Evolutionary conservation across 805 yeast species (phyloP).

Genomic region (Alloascoidea africana): DNA sequence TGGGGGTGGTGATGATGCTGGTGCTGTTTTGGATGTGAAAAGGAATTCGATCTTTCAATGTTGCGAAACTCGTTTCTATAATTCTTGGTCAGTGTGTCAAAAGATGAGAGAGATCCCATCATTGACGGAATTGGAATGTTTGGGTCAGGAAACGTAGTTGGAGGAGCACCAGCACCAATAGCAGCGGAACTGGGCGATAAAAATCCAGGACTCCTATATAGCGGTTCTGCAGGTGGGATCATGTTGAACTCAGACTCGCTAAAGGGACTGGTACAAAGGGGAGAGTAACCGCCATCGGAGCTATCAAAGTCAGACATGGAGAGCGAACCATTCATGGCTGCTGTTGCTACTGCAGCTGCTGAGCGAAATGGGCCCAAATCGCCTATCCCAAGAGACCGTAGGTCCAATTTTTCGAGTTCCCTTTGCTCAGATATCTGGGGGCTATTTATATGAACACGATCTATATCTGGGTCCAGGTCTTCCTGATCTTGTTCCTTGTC

Average conservation of each 20-base stretch:
- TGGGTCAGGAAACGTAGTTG: too few relatives aligned
- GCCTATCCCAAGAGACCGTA: too few relatives aligned
- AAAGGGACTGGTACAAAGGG: slow-evolving; percentile 6
- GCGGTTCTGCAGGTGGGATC: too few relatives aligned
- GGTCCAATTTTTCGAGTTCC: background rate
- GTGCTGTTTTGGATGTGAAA: too few relatives aligned
- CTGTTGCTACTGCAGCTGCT: slow-evolving; percentile 17
- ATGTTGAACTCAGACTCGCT: slow-evolving; percentile 6
- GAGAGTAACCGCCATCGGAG: slow-evolving; percentile 4
- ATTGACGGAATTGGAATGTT: too few relatives aligned
- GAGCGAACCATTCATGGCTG: slow-evolving; percentile 16
- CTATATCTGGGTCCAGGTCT: background rate
- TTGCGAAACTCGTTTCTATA: too few relatives aligned
- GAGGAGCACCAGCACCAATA: too few relatives aligned
- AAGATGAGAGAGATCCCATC: slow-evolving; percentile 11
- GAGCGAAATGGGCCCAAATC: slow-evolving; percentile 17
- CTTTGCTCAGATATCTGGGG: background rate
- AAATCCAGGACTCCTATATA: too few relatives aligned
- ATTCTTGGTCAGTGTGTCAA: slow-evolving; percentile 10
- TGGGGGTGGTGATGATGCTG: slow-evolving; percentile 18
- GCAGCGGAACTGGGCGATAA: too few relatives aligned
- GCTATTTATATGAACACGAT: background rate
- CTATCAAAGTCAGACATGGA: slow-evolving; percentile 17
- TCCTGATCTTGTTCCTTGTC: background rate
- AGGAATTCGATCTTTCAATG: too few relatives aligned